These are phyloP conservation scores for Friedmanniomyces simplex DNA, from an alignment of 495 filamentous ascomycete genomes.

Conservation along the genomic window DNA sequence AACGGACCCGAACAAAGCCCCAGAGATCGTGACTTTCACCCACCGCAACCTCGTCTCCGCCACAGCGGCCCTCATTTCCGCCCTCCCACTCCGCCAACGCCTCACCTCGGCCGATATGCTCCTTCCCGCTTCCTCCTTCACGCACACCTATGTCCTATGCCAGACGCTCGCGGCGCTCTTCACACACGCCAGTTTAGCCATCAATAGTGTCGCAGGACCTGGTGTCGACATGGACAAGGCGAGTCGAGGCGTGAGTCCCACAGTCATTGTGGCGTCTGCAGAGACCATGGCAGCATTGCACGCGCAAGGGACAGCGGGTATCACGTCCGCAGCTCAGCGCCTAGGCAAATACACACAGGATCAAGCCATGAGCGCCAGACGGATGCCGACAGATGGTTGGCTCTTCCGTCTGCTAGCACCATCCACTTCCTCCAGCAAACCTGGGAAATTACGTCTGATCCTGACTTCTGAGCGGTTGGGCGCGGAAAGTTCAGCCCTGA, in stretches of 20 bases:
- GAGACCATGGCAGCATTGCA: conserved; percentile 60
- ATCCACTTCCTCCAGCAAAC: conserved; percentile 53
- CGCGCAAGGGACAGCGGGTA: conserved; percentile 36
- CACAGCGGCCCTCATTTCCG: conserved; percentile 63
- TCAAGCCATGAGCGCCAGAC: conserved; percentile 56
- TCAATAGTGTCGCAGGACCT: conserved; percentile 73
- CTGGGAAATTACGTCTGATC: conserved; percentile 66
- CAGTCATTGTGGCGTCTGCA: conserved; percentile 70
- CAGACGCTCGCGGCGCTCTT: conserved; percentile 74
- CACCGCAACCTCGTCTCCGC: conserved; percentile 72
- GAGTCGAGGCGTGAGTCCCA: conserved; percentile 64
- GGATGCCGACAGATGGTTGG: conserved; percentile 50
- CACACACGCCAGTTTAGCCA: conserved; percentile 71
- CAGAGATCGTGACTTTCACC: conserved; percentile 66
- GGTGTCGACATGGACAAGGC: conserved; percentile 60
- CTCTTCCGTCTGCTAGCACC: conserved; percentile 54
- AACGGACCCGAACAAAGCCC: conserved; percentile 30
- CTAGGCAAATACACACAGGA: conserved; percentile 60
- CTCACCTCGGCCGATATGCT: conserved; percentile 68
- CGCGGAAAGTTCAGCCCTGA: conserved; percentile 43
- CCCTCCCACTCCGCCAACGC: conserved; percentile 62
- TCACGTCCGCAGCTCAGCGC: conserved; percentile 41
- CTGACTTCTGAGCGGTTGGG: conserved; percentile 53
- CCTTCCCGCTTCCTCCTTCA: conserved; percentile 76
- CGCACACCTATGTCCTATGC: conserved; percentile 64